A percentile compares a stretch with the other conserved stretches of the same genome.
Evolutionary conservation across 345 rosid species (phyloP).

Genomic region (Camelina sativa): DNA sequence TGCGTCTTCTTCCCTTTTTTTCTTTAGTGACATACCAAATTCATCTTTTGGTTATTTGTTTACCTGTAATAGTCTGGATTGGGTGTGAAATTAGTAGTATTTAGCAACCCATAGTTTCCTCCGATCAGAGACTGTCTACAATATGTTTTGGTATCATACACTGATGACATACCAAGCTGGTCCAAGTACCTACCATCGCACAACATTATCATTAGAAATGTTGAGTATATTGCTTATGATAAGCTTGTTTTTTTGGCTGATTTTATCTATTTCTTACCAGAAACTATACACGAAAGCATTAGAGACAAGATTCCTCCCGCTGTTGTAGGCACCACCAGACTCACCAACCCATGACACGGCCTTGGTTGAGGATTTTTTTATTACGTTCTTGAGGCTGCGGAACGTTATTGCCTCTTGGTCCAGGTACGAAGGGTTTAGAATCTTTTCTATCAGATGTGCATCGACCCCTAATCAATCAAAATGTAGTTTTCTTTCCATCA

Average conservation of each 20-base stretch:
- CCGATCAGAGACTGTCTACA: conserved; percentile 93
- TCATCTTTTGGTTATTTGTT: background rate
- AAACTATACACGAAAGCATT: conserved; percentile 89
- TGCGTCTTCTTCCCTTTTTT: background rate
- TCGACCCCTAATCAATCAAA: conserved; percentile 64
- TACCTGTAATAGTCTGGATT: conserved; percentile 96
- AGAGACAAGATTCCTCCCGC: conserved; percentile 76
- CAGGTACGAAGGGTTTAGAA: conserved; percentile 73
- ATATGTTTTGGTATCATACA: conserved; percentile 75
- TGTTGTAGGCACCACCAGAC: conserved; percentile 96
- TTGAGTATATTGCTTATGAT: background rate
- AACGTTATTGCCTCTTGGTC: conserved; percentile 63
- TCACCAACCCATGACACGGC: conserved; percentile 93
- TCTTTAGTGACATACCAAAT: background rate
- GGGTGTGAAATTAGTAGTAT: conserved; percentile 76
- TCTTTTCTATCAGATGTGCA: conserved; percentile 62
- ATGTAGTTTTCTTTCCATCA: conserved; percentile 1
- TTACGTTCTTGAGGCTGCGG: conserved; percentile 52
- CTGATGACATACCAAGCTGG: conserved; percentile 82
- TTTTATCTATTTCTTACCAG: conserved; percentile 59
- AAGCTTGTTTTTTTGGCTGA: background rate
- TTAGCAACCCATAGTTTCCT: conserved; percentile 85
- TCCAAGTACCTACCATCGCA: conserved; percentile 76
- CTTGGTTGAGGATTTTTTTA: conserved; percentile 60
- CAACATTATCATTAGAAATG: conserved; percentile 14